Evolutionary conservation across 2,329 filamentous ascomycete genomes (phyloP), one percentile per base, ranked within the genome.

Genomic region (Ceratocystis colombiana): DNA sequence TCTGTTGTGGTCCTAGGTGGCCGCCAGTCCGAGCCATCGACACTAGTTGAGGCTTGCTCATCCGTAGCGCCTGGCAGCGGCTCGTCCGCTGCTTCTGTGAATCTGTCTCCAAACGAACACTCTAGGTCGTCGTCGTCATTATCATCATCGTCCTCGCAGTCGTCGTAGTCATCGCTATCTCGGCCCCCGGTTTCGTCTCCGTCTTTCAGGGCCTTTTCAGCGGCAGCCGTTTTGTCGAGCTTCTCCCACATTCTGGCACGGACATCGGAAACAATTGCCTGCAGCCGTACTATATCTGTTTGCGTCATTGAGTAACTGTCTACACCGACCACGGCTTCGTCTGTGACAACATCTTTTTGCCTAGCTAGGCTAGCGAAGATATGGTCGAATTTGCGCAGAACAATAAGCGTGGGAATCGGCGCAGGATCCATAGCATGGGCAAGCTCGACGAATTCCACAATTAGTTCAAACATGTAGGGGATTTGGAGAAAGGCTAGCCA

Each of bases 401-500:
- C 73, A 0, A 79, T 75, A 71, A 96, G 91, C 0, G 88, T 88
- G 1, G 84, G 76, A n/a, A 78, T 79, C 0, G 88, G 85, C 1
- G 75, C 71, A 4, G 76, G 74, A 5, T 46, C 63, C 59, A 68
- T 63, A 0, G 83, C 78, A 1, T 88, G 84, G 0, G 85, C 81
- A 73, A 88, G 91, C 20, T 84, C 84, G 67, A 84, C 85, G 46
- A 91, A 79, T 68, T 91, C 80, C 64, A 88, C 82, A 0, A 2
- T 96, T 78, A 72, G 93, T 93, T 1, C 91, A 89, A 12, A 93
- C 84, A 75, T 96, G 90, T 7, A 96, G 77, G 64, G 82, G 84
- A 20, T 89, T 88, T 92, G 70, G 12, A 48, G 5, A 33, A 33
- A 45, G 25, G 37, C 55, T 41, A 48, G 37, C 48, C 5, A 65